phyloP scores from a whole-genome alignment of 108 stramenopile species.

The Stephanodiscus minutulus region DNA sequence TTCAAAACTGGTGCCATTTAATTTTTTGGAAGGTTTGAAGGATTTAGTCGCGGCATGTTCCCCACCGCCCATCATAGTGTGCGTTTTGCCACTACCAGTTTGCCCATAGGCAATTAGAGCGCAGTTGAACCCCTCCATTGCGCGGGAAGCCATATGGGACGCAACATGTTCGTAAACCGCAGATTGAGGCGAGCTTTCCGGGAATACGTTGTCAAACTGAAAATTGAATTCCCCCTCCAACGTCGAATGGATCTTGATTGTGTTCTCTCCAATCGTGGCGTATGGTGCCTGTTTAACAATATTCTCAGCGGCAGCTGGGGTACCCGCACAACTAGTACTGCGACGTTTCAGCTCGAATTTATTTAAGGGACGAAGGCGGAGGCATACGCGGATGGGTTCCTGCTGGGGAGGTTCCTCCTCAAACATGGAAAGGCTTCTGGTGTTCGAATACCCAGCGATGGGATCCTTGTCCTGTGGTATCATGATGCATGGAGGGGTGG shows the following conservation, averaged over 20 bases:
- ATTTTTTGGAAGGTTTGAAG: constrained; percentile 1
- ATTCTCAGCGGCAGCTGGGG: constrained; percentile 32
- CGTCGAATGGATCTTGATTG: constrained; percentile 66
- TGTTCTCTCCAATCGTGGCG: constrained; percentile 5
- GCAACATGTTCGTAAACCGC: constrained; percentile 27
- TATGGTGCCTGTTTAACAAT: constrained; percentile 20
- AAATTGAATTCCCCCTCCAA: constrained; percentile 62
- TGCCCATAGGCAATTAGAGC: constrained; percentile 52
- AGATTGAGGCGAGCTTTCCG: constrained; percentile 20
- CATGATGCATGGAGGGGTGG: background rate
- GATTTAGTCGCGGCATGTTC: constrained; percentile 2
- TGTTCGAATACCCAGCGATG: constrained; percentile 1
- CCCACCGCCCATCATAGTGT: constrained; percentile 55
- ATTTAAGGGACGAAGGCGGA: constrained; percentile 73
- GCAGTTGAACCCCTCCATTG: constrained; percentile 53
- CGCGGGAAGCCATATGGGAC: constrained; percentile 33
- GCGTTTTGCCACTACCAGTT: constrained; percentile 50
- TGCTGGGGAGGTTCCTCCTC: constrained; percentile 34
- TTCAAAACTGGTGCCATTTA: background rate
- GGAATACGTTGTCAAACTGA: constrained; percentile 54
- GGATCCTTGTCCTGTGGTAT: background rate
- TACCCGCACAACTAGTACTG: constrained; percentile 61
- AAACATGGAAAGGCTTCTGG: constrained; percentile 1
- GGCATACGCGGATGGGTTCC: constrained; percentile 58
- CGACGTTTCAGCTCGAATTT: constrained; percentile 68